Evolutionary conservation across 2,329 filamentous ascomycete species (phyloP).

Genomic region (Pseudonectria foliicola): DNA sequence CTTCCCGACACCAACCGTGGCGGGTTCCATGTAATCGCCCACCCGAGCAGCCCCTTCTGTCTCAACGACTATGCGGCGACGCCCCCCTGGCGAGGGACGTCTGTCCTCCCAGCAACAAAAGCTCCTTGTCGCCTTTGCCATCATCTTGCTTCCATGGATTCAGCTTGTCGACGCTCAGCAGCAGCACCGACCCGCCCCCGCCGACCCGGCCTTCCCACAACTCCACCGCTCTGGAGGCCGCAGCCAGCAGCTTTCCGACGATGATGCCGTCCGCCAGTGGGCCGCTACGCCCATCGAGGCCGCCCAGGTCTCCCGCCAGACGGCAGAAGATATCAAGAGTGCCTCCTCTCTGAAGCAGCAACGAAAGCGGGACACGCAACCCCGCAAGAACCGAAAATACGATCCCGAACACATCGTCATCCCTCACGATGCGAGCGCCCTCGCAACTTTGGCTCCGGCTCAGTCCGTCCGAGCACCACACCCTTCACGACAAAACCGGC

Average conservation of each 20-base stretch:
- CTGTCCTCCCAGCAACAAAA: slow-evolving; percentile 39
- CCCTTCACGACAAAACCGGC: slow-evolving; percentile 54
- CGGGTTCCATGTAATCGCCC: slow-evolving; percentile 20
- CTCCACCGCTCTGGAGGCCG: slow-evolving; percentile 16
- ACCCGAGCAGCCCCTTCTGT: slow-evolving; percentile 5
- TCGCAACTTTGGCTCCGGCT: slow-evolving; percentile 96
- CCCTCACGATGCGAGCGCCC: slow-evolving; percentile 79
- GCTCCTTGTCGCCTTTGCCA: slow-evolving; percentile 47
- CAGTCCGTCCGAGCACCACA: slow-evolving; percentile 87
- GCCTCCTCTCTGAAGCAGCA: slow-evolving; percentile 19
- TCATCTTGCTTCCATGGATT: slow-evolving; percentile 50
- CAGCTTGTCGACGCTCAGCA: slow-evolving; percentile 56
- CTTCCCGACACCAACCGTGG: slow-evolving; percentile 2
- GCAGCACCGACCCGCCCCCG: slow-evolving; percentile 40
- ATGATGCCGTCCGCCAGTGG: slow-evolving; percentile 23
- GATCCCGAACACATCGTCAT: slow-evolving; percentile 28
- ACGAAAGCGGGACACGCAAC: slow-evolving; percentile 15
- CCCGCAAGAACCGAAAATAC: slow-evolving; percentile 26
- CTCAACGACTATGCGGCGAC: slow-evolving; percentile 53
- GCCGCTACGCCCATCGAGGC: slow-evolving; percentile 24
- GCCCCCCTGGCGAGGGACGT: slow-evolving; percentile 53
- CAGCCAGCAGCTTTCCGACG: slow-evolving; percentile 21
- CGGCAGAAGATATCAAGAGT: slow-evolving; percentile 20
- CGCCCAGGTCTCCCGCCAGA: slow-evolving; percentile 22
- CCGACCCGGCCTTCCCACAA: slow-evolving; percentile 13